phyloP scores from a whole-genome alignment of 371 early-diverging fungal species.

The Nematocida major region DNA sequence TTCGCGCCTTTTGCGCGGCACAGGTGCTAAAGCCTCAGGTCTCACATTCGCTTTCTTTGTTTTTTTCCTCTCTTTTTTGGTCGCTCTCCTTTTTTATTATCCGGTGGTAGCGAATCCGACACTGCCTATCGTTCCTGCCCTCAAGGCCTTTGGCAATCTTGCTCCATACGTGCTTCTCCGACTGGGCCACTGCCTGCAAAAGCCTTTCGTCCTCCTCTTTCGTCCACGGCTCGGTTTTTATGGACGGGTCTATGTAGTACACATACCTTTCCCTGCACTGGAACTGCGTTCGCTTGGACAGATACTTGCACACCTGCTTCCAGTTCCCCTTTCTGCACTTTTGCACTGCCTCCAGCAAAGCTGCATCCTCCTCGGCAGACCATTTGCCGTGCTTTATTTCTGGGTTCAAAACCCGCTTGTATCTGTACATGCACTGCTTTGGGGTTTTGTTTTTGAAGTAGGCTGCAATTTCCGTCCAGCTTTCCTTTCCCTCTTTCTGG shows the following conservation, averaged over 20 bases:
- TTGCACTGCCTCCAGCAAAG: slow-evolving; percentile 1
- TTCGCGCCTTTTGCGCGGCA: too few species aligned
- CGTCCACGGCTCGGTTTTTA: slow-evolving; percentile 30
- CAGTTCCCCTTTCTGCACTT: slow-evolving; percentile 44
- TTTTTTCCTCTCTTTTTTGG: background rate
- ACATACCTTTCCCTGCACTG: slow-evolving; percentile 55
- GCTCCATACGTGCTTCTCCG: background rate
- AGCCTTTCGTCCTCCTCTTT: slow-evolving; percentile 24
- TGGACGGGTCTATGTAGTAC: slow-evolving; percentile 31
- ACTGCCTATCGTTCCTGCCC: slow-evolving; percentile 20
- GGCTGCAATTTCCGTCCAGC: slow-evolving; percentile 45
- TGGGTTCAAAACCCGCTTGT: slow-evolving; percentile 70
- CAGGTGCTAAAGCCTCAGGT: background rate
- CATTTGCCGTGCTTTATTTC: slow-evolving; percentile 68
- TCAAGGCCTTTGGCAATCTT: slow-evolving; percentile 1
- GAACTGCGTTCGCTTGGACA: slow-evolving; percentile 21
- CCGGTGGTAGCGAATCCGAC: slow-evolving; percentile 22
- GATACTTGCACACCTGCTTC: slow-evolving; percentile 20
- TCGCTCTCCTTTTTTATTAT: background rate
- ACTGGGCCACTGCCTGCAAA: background rate
- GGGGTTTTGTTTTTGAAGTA: slow-evolving; percentile 34
- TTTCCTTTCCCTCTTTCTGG: slow-evolving; percentile 68
- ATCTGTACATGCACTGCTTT: slow-evolving; percentile 73
- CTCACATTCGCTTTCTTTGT: background rate
- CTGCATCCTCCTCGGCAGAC: slow-evolving; percentile 44